Evolutionary conservation across 2,329 filamentous ascomycete genomes (phyloP), one percentile per base, ranked within the genome.

Genomic region (Shiraia sp.): DNA sequence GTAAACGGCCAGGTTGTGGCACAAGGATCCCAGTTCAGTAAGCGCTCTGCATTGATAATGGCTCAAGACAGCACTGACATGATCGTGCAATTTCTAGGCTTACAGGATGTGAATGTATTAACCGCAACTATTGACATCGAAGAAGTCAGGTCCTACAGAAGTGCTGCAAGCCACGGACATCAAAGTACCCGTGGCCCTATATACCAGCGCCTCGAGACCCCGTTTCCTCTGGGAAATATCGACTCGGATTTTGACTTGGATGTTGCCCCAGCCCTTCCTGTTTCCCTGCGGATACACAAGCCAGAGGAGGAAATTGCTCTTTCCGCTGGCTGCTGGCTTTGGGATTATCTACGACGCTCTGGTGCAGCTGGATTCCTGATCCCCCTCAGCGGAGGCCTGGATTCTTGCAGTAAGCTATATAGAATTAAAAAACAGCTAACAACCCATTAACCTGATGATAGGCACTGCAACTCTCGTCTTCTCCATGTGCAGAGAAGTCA

Each of bases 261-360:
- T 2, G 57, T 79, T 13, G 62, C 63, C 7, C 74, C 79, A 0
- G 76, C 77, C 0, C 60, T 66, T 10, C 55, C 72, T 0, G 72
- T 77, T 4, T 49, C 23, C 12, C 29, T 45, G 23, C 24, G 23
- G 2, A 19, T 28, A 13, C 42, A 45, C n/a, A 25, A 23, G 3
- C 81, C 83, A 0, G 83, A 86, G 57, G 82, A 88, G 57, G 66
- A 70, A 28, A 87, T 88, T 46, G 80, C 81, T 2, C 69, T 83
- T 2, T 80, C 80, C 0, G 77, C 82, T 2, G 84, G 80, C 3
- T 83, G 79, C 53, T 89, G 80, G 75, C 67, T 88, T 2, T 88
- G 81, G 80, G 80, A 85, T 51, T 85, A 83, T 53, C 68, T 84
- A 0, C 67, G 79, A 4, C 68, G 79, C 16, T 79, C 70, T 7